Percentiles rank a stretch among this genome's conserved stretches.
Evolutionary conservation across 805 yeast species (phyloP).

Genomic region (Debaryomyces prosopidis): DNA sequence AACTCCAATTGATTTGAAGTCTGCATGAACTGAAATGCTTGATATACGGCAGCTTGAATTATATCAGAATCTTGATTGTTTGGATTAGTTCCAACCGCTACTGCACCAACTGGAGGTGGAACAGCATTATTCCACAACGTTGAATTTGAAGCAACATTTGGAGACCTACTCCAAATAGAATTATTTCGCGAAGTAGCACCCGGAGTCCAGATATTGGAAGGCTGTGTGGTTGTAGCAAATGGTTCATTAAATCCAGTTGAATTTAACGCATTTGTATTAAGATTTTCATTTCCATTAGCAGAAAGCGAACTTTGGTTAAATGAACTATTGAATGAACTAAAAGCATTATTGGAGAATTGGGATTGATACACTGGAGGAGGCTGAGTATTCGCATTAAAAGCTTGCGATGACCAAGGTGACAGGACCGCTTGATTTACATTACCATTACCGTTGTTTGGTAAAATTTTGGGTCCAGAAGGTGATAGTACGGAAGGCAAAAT

Average conservation of each 20-base stretch:
- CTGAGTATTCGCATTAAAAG: not conserved
- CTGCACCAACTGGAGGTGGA: slow-evolving; percentile 8
- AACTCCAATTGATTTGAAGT: slow-evolving; percentile 35
- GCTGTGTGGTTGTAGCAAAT: slow-evolving; percentile 1
- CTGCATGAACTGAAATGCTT: slow-evolving; percentile 38
- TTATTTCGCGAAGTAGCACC: slow-evolving; percentile 19
- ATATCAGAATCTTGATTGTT: slow-evolving; percentile 24
- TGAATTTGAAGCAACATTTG: slow-evolving; percentile 6
- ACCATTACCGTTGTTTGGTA: slow-evolving; percentile 2
- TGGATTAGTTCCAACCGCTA: not conserved
- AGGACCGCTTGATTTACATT: not conserved
- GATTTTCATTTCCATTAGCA: not conserved
- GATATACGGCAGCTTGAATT: slow-evolving; percentile 44
- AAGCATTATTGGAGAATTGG: slow-evolving; percentile 1
- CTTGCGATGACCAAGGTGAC: not conserved
- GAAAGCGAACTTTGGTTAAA: not conserved
- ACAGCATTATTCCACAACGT: slow-evolving; percentile 7
- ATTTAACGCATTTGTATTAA: not conserved
- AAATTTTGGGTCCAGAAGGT: slow-evolving; percentile 1
- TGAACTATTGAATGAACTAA: slow-evolving; percentile 5
- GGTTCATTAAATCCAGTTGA: slow-evolving; percentile 5
- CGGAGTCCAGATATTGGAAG: slow-evolving; percentile 14
- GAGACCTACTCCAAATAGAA: slow-evolving; percentile 32
- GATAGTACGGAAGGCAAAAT: slow-evolving; percentile 7
- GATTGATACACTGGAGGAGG: slow-evolving; percentile 1